phyloP scores from a whole-genome alignment of 257 asterid genomes.

The Penstemon eatonii region DNA sequence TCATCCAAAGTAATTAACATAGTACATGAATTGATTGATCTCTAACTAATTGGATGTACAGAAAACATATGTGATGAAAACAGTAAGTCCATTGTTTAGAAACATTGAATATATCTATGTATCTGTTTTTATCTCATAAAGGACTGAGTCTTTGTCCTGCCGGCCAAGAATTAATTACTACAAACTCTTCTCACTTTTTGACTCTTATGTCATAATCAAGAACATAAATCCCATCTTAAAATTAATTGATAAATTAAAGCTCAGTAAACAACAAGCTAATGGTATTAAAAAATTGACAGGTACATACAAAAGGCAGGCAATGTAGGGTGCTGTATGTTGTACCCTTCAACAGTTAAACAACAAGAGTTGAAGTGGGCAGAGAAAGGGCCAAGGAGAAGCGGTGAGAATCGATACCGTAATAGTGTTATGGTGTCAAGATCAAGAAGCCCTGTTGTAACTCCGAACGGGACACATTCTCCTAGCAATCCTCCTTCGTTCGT shows the following conservation, averaged over 20 bases:
- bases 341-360: constrained; percentile 54
- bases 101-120: no score
- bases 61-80: no score
- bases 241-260: background rate
- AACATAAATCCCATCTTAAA: constrained; percentile 11
- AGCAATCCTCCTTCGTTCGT: constrained; percentile 50
- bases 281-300: constrained; percentile 33
- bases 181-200: background rate
- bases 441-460: constrained; percentile 41
- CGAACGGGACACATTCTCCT: constrained; percentile 25
- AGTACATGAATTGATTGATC: no score
- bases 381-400: constrained; percentile 63
- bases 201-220: constrained; percentile 7
- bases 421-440: constrained; percentile 48
- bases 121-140: no score
- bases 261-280: background rate
- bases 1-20: no score
- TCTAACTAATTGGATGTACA: no score
- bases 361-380: constrained; percentile 87
- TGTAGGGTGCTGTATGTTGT: constrained; percentile 70
- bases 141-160: background rate
- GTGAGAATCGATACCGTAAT: constrained; percentile 41
- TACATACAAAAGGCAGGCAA: constrained; percentile 66
- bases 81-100: no score
- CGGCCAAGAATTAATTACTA: constrained; percentile 22